Conservation (phyloP, 2,329 filamentous ascomycete species). For the Lecanicillium sp. region DNA sequence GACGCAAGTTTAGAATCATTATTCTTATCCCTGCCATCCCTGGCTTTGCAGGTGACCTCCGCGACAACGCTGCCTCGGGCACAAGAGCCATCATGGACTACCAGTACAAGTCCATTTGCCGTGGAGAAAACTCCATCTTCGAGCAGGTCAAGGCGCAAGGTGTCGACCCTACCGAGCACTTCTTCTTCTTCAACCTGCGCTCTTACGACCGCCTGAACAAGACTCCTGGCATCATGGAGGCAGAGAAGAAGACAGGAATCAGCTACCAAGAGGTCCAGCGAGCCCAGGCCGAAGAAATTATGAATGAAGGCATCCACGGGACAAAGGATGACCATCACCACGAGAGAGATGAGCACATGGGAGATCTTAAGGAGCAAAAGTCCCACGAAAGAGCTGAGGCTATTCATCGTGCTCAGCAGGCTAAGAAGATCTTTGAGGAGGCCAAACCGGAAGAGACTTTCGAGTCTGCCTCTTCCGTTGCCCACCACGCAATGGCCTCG, state of each 20-base stretch:
- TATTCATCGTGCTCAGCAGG: slow-evolving; percentile 32
- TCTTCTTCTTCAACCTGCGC: slow-evolving; percentile 91
- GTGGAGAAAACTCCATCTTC: slow-evolving; percentile 86
- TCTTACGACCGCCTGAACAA: slow-evolving; percentile 90
- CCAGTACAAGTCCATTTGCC: slow-evolving; percentile 92
- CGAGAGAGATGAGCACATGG: slow-evolving; percentile 43
- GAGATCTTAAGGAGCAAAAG: slow-evolving; percentile 26
- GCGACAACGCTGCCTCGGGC: slow-evolving; percentile 73
- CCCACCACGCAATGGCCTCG: slow-evolving; percentile 74
- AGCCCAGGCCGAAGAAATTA: slow-evolving; percentile 82
- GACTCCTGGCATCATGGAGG: slow-evolving; percentile 62
- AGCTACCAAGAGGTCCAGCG: slow-evolving; percentile 81
- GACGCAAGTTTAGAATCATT: slow-evolving; percentile 84
- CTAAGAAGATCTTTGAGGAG: slow-evolving; percentile 46
- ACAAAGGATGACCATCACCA: slow-evolving; percentile 33
- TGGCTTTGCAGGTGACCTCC: slow-evolving; percentile 86
- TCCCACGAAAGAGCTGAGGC: slow-evolving; percentile 27
- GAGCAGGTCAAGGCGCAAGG: slow-evolving; percentile 65
- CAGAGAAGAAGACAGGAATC: slow-evolving; percentile 75
- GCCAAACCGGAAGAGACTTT: slow-evolving; percentile 29
- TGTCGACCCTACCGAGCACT: slow-evolving; percentile 69
- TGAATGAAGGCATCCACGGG: slow-evolving; percentile 66
- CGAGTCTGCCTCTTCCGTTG: slow-evolving; percentile 41
- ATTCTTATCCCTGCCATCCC: slow-evolving; percentile 86
- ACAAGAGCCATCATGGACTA: slow-evolving; percentile 97